Conservation (phyloP, 2,329 filamentous ascomycete genomes). For the Aspergillus sclerotialis region DNA sequence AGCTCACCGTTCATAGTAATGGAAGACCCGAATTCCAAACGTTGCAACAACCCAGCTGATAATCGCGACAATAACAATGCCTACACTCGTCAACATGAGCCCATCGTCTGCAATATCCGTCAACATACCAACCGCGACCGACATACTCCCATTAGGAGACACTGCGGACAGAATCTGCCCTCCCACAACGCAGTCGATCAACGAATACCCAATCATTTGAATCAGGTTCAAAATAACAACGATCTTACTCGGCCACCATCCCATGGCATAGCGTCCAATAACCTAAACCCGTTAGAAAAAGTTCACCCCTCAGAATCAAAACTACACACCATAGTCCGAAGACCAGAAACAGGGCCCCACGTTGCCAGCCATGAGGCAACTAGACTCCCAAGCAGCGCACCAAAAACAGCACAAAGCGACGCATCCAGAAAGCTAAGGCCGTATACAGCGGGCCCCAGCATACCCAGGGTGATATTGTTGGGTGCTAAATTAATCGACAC, state of each 20-base stretch:
- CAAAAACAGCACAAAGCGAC: slow-evolving; percentile 51
- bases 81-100: slow-evolving; percentile 12
- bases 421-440: slow-evolving; percentile 53
- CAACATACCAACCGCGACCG: slow-evolving; percentile 53
- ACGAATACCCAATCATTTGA: slow-evolving; percentile 54
- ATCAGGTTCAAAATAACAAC: slow-evolving; percentile 58
- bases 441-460: slow-evolving; percentile 55
- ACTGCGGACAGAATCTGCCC: slow-evolving; percentile 64
- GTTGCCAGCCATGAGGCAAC: slow-evolving; percentile 55
- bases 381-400: slow-evolving; percentile 48
- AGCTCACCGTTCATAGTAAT: slow-evolving; percentile 57
- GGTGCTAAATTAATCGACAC: slow-evolving; percentile 56
- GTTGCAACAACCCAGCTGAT: slow-evolving; percentile 59
- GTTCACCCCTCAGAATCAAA: neutral
- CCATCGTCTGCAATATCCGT: neutral
- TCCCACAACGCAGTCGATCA: slow-evolving; percentile 60
- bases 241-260: slow-evolving; percentile 59
- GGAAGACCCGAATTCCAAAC: slow-evolving; percentile 62
- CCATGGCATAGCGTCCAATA: slow-evolving; percentile 56
- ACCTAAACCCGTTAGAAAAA: slow-evolving; percentile 28
- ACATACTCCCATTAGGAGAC: slow-evolving; percentile 50
- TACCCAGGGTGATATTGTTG: slow-evolving; percentile 59
- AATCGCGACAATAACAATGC: slow-evolving; percentile 56
- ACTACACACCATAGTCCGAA: slow-evolving; percentile 50
- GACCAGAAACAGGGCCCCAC: slow-evolving; percentile 55